Conservation (phyloP, 2,329 filamentous ascomycete genomes). For the Ophiocordyceps camponoti-floridani region DNA sequence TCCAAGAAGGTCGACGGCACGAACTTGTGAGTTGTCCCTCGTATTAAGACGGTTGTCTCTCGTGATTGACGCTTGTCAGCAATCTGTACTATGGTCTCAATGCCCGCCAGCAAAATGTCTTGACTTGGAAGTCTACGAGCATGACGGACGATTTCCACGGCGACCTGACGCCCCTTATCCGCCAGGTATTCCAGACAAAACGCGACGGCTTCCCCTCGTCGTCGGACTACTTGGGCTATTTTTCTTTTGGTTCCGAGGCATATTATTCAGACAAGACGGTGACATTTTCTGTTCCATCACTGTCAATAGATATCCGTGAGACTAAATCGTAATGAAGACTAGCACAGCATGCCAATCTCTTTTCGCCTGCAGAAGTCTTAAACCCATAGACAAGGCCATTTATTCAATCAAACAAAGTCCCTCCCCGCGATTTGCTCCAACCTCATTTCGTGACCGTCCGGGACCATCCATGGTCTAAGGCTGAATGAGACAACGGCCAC, state of each 20-base stretch:
- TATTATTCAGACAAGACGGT: conserved; percentile 23
- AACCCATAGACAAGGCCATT: no score
- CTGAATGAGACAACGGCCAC: conserved; percentile 14
- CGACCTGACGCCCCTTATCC: conserved; percentile 26
- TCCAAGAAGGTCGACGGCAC: conserved; percentile 21
- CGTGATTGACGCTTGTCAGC: conserved; percentile 9
- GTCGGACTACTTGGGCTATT: conserved; percentile 29
- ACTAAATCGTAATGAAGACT: not conserved
- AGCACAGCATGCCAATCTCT: not conserved
- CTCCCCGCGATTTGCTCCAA: not conserved
- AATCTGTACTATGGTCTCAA: conserved; percentile 24
- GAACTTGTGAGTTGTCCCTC: conserved; percentile 16
- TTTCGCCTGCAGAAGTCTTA: not conserved
- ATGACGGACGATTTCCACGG: conserved; percentile 23
- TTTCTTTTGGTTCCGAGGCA: conserved; percentile 32
- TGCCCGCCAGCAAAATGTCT: conserved; percentile 14
- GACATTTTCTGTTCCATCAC: conserved; percentile 25
- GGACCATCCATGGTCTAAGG: not conserved
- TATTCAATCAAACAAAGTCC: not conserved
- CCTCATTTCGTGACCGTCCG: not conserved
- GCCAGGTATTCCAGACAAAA: conserved; percentile 16
- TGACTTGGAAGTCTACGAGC: conserved; percentile 27
- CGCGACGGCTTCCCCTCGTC: conserved; percentile 17
- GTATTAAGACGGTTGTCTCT: no score
- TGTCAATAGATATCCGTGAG: conserved; percentile 18